Evolutionary conservation across 305 asterid species (phyloP), one percentile per base, ranked within the genome.

Genomic region (Plantago lanceolata): DNA sequence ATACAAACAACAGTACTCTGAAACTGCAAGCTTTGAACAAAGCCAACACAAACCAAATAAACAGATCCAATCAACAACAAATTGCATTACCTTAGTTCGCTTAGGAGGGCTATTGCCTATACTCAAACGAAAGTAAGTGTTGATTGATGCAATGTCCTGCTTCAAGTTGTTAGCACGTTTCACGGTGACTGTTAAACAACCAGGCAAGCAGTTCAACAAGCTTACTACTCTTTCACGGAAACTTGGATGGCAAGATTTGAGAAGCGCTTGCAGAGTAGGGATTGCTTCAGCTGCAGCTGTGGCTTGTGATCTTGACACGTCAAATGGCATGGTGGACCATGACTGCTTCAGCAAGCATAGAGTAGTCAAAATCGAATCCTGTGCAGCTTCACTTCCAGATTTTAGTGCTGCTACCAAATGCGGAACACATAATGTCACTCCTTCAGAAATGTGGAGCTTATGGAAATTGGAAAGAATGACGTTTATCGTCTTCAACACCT

Each of bases 231-330:
- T 85, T n/a, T 90, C 97, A 5, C 76, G 96, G 79, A 85, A 81
- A 74, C 76, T 77, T 15, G 89, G 88, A 11, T 92, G 95, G 68
- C 93, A 82, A 59, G 81, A 73, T 61, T 81, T 79, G 80, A 85
- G 64, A 45, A 85, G 85, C 78, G 66, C 77, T 76, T 90, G 96
- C 70, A 90, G 76, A 66, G 74, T 68, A 35, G 95, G 96, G 71
- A 88, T 85, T 72, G 96, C 95, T 81, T 90, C 96, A 21, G 97
- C 84, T 63, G 93, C 95, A 67, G 75, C 82, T 79, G 74, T 84
- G 50, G 96, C 73, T 76, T 90, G 97, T 56, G 95, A 82, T 68
- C 73, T 88, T 29, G 93, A 84, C 71, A 85, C 81, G 57, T 90
- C 97, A 51, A 82, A 37, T 21, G 95, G 89, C 86, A 85, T 84